Base-by-base conservation (phyloP, 1,284 basidiomycete species). In the Boletellus sp. region DNA sequence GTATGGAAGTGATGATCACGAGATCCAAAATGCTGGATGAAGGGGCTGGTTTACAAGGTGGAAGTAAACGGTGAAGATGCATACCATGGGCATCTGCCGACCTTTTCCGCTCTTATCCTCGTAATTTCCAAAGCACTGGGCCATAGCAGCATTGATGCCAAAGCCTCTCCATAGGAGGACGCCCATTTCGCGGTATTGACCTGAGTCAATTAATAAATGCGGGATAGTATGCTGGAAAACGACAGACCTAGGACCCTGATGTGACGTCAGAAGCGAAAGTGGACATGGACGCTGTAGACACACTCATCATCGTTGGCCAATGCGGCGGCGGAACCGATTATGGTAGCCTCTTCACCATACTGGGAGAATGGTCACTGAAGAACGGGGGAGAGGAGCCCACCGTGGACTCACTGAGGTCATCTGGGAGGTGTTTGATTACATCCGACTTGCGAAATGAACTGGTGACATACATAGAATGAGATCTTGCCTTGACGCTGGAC, bases 401-500 rank as follows among this genome's bases (percentile, higher is more conserved):
- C 8, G 30, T 33, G 38, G 47, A 69, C 82, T 71, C 69, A 86
- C 88, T 38, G 86, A 76, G 26, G 89, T 91, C 85, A 91, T 89
- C 87, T 89, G 52, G 33, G 33, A 18, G 13, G 19, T 22, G 33
- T 44, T 36, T 36, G 11, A 43, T 46, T 44, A 46, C 50, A 38
- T 11, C 53, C 18, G 32, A 35, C 24, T 61, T 60, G 54, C 41
- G 46, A 47, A 51, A 44, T 32, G 44, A 30, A 19, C 22, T 16
- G 13, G 43, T 41, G 43, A 75, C 85, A 64, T 64, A 93, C 92
- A 71, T 95, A 95, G 72, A 97, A 97, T 6, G 90, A 91, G 61
- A 95, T 93, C 64, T 94, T 91, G 26, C 93, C 93, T 70, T 97
- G 93, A 16, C 93, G 81, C 67, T 97, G 93, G 3, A 94, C 84